These are phyloP conservation scores for Calonectria honghensis DNA, from an alignment of 2,329 filamentous ascomycete genomes.

Conservation along the genomic window DNA sequence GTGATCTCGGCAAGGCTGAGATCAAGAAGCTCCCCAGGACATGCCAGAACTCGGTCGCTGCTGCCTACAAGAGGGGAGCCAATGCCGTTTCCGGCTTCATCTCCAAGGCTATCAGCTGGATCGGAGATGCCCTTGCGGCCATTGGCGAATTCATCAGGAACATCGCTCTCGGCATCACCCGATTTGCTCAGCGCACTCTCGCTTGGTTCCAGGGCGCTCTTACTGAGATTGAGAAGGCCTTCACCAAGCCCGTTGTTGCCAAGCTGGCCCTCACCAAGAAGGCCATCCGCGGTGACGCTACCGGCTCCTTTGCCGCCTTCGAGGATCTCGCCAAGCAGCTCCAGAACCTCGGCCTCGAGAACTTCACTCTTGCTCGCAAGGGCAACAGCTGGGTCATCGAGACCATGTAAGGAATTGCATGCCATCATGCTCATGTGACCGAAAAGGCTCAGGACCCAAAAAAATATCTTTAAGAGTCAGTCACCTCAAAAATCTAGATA, in stretches of 20 bases:
- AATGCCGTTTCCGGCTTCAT: background rate
- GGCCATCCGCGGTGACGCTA: background rate
- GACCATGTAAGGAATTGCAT: background rate
- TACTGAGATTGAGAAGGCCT: background rate
- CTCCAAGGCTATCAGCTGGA: background rate
- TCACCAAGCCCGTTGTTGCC: background rate
- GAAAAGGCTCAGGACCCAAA: background rate
- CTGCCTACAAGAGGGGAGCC: background rate
- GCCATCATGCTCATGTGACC: background rate
- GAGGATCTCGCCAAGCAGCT: slow-evolving; percentile 23
- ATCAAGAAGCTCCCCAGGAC: background rate
- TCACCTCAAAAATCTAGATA: background rate
- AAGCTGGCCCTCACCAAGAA: background rate
- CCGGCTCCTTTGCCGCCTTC: background rate
- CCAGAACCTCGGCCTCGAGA: slow-evolving; percentile 13
- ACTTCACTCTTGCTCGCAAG: slow-evolving; percentile 24
- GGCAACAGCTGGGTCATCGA: slow-evolving; percentile 24
- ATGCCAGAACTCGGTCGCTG: background rate
- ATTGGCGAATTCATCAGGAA: background rate
- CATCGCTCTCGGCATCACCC: background rate
- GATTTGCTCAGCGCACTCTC: background rate
- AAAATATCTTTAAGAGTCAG: background rate
- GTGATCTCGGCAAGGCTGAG: background rate
- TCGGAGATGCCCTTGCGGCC: background rate
- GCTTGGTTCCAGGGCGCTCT: background rate